These are phyloP conservation scores for Chrysanthemum makinoi DNA, from an alignment of 129 eudicot genomes.

Conservation along the genomic window DNA sequence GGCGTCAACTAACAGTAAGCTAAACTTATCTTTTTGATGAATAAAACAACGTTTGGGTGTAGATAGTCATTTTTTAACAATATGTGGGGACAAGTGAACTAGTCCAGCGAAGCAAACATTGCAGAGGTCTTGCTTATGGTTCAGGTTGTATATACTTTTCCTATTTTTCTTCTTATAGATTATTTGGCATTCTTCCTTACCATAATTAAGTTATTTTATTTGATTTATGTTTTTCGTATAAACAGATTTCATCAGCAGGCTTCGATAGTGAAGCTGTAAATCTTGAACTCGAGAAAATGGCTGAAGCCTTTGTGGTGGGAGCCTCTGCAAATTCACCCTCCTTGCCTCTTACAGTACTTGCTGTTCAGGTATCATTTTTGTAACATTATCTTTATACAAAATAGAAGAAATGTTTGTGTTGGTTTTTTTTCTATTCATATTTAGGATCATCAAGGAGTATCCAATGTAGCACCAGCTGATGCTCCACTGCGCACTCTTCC, in stretches of 20 bases:
- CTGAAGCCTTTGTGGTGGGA: constrained; percentile 61
- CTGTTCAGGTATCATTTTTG: constrained; percentile 57
- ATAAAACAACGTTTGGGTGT: constrained; percentile 1
- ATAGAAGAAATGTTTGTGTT: background rate
- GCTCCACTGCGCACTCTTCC: constrained; percentile 75
- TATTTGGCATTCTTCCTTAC: background rate
- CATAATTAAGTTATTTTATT: background rate
- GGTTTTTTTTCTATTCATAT: constrained; percentile 1
- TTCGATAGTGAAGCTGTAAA: constrained; percentile 52
- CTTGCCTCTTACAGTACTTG: constrained; percentile 70
- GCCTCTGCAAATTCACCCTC: constrained; percentile 60
- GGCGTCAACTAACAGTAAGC: constrained; percentile 96
- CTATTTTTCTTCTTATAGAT: background rate
- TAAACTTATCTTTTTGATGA: constrained; percentile 1
- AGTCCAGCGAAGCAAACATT: constrained; percentile 41
- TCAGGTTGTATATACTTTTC: constrained; percentile 51
- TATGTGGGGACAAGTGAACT: background rate
- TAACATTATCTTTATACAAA: background rate
- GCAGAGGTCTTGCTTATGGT: constrained; percentile 83
- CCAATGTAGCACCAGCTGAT: constrained; percentile 90
- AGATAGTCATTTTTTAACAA: too few relatives aligned
- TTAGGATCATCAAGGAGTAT: constrained; percentile 93
- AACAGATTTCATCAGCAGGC: constrained; percentile 62
- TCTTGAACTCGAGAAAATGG: constrained; percentile 62
- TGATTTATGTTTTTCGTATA: background rate